A percentile compares a stretch with the other conserved stretches of the same genome.
These are phyloP conservation scores for Boletus mariae DNA, from an alignment of 1,284 basidiomycete species.

Conservation along the genomic window DNA sequence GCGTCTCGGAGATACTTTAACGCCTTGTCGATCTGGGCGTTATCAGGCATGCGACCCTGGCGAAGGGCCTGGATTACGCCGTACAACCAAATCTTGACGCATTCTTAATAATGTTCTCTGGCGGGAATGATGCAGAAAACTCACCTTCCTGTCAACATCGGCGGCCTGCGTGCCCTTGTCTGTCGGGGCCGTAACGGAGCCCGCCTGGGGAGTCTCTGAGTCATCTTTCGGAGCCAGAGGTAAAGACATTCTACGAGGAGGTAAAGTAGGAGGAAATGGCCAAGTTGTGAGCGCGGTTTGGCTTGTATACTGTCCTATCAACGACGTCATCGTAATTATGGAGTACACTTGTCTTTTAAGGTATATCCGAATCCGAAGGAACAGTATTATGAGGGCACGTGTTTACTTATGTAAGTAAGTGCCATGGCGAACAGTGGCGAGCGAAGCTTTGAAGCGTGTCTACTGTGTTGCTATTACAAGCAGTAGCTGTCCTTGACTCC, in stretches of 20 bases:
- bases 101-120: neutral
- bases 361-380: slow-evolving; percentile 2
- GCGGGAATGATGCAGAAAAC: neutral
- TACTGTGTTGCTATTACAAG: no score
- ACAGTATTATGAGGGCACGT: neutral
- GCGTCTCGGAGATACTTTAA: slow-evolving; percentile 65
- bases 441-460: no score
- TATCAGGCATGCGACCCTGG: slow-evolving; percentile 75
- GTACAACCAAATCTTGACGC: slow-evolving; percentile 58
- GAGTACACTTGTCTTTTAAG: slow-evolving; percentile 12
- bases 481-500: slow-evolving; percentile 7
- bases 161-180: slow-evolving; percentile 51
- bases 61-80: slow-evolving; percentile 79
- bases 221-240: slow-evolving; percentile 59
- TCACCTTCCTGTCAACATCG: slow-evolving; percentile 63
- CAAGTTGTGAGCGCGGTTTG: neutral
- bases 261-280: neutral
- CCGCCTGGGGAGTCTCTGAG: slow-evolving; percentile 48
- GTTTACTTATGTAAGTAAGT: no score
- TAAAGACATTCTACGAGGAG: slow-evolving; percentile 49
- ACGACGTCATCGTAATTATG: slow-evolving; percentile 22
- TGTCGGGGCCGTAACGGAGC: slow-evolving; percentile 56
- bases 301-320: slow-evolving; percentile 14
- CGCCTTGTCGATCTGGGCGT: slow-evolving; percentile 73
- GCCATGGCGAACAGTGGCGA: no score